Evolutionary conservation across 164 flowering plant genomes (phyloP), one percentile per base, ranked within the genome.

Genomic region (Macadamia integrifolia): DNA sequence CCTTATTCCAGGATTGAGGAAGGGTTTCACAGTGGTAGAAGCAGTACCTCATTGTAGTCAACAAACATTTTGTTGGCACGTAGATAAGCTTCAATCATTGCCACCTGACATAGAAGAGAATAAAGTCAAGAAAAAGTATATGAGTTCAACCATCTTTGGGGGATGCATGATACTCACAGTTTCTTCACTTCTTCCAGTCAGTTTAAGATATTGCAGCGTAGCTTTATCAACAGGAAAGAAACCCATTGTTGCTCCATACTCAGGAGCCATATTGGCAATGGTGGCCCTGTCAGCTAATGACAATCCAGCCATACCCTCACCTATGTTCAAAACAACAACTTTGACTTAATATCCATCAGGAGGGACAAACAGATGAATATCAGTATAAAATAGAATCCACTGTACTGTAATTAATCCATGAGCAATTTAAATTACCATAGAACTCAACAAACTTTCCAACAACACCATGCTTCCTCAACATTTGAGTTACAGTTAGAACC

Each of bases 361-460:
- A 35, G 40, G 40, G 40, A 35, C 40, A 35, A 35, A 35, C 40
- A 2, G 40, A 35, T 35, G 31, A 55, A 61, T 17, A 12, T 28
- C 15, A 29, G 9, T 10, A 40, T 1, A 68, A 68, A 31, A 40
- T 1, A 58, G 29, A 5, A 3, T 58, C 13, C 18, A 58, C 4
- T 7, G 11, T 32, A 7, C 9, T 66, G 30, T n/a, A 40, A 60
- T 48, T 12, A 10, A 32, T 7, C 28, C 14, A 60, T 31, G 23
- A 63, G 44, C 28, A 62, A 49, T 52, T 35, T 4, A 1, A 42
- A 30, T 67, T 86, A 91, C 97, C 97, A 74, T 86, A 80, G 72
- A 91, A 91, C 74, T 91, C 97, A 30, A 91, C 95, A 82, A 91
- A 91, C 76, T 87, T 91, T 62, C 97, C 97, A 75, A 85, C 88